Evolutionary conservation across 305 asterid species (phyloP), one percentile per base, ranked within the genome.

Genomic region (Salvia sclarea): DNA sequence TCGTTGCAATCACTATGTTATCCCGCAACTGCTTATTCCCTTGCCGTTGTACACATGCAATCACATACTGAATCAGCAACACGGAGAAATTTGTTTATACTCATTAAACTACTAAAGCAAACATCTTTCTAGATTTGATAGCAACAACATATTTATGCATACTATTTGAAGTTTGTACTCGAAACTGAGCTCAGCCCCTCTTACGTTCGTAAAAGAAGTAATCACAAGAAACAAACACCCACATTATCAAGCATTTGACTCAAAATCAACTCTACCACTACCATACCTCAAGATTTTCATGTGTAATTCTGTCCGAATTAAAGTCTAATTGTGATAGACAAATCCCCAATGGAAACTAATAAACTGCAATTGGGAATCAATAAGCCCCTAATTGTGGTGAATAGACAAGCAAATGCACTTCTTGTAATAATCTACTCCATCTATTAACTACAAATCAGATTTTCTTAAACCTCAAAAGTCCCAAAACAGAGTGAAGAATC

Each of bases 1-100:
- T 90, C 20, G 97, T 86, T 8, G 97, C 97, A 43, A 92, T 84
- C 60, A 90, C 85, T 25, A 90, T 79, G 47, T 80, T 75, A 74
- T 80, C 82, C 66, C 66, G 71, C 61, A 33, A 78, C 71, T 78
- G 79, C 79, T 79, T 76, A 57, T 75, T 79, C 54, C 93, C 98
- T 90, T 80, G 70, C 69, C 64, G 21, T 47, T n/a, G n/a, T n/a
- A n/a, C n/a, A 55, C 22, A 66, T 14, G 58, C 30, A 68, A 43
- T 20, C 62, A 16, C 54, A 58, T 16, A 40, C 35, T 7, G 6
- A 47, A 43, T 74, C 66, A 78, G 69, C 61, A 40, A 59, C 37
- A 38, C 14, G 18, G 11, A 24, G 24, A 55, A 17, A 4, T 8
- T 35, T 0, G 20, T 21, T 22, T 48, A 41, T 52, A 47, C 49